A percentile compares a stretch with the other conserved stretches of the same genome.
Evolutionary conservation across 805 yeast genomes (phyloP).

Genomic region (Cyberlindnera japonica): DNA sequence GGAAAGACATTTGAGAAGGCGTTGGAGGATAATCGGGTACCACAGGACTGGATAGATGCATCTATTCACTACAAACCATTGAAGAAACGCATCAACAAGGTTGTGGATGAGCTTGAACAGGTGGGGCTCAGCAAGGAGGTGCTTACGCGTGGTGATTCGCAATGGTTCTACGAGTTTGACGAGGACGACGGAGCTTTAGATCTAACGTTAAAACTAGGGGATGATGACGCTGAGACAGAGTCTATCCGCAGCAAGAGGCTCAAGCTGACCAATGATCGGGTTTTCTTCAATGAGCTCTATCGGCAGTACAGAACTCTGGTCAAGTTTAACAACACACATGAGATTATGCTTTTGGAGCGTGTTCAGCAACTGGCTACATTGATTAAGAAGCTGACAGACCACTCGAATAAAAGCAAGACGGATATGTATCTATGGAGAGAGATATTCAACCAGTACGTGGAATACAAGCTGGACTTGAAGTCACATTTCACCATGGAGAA

Average conservation of each 20-base stretch:
- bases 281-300: constrained; percentile 21
- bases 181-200: constrained; percentile 9
- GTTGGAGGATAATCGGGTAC: constrained; percentile 55
- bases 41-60: constrained; percentile 61
- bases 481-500: constrained; percentile 42
- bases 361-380: constrained; percentile 31
- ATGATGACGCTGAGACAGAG: constrained; percentile 14
- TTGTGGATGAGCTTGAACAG: constrained; percentile 58
- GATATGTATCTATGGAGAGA: constrained; percentile 72
- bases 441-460: constrained; percentile 60
- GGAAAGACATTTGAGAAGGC: constrained; percentile 68
- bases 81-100: constrained; percentile 62
- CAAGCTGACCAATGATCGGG: constrained; percentile 9
- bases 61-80: constrained; percentile 71
- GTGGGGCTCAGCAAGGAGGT: constrained; percentile 53
- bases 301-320: constrained; percentile 23
- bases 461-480: constrained; percentile 60
- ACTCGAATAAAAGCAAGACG: constrained; percentile 33
- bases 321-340: constrained; percentile 48
- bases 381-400: constrained; percentile 15
- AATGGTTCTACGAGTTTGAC: constrained; percentile 21
- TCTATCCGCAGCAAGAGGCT: constrained; percentile 9
- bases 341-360: constrained; percentile 25
- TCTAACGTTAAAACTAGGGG: constrained; percentile 8
- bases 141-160: constrained; percentile 4